Percentiles rank a stretch among this genome's conserved stretches.
phyloP scores from a whole-genome alignment of 2,329 filamentous ascomycete species.

The Fusarium solani-melongenae region DNA sequence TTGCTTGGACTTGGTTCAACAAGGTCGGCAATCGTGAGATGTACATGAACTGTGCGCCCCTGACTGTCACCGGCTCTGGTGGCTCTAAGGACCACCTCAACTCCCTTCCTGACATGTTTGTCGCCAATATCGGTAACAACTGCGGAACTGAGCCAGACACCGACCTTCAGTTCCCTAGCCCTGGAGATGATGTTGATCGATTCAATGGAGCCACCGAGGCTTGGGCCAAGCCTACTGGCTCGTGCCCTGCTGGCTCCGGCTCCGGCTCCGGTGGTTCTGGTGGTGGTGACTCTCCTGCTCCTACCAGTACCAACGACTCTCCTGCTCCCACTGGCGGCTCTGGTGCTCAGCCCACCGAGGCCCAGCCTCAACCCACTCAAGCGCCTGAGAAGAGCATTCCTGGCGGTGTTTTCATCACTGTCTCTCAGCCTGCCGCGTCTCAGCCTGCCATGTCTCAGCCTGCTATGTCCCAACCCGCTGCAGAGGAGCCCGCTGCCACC shows the following conservation, averaged over 20 bases:
- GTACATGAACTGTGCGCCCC: constrained; percentile 95
- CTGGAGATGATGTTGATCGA: constrained; percentile 66
- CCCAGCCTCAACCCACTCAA: constrained; percentile 3
- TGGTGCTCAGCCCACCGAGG: not conserved
- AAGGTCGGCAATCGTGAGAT: constrained; percentile 92
- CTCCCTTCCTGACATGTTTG: constrained; percentile 76
- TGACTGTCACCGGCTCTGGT: constrained; percentile 69
- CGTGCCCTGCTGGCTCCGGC: too few relatives aligned
- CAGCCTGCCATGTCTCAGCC: constrained; percentile 42
- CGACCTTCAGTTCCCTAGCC: constrained; percentile 71
- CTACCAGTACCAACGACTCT: not conserved
- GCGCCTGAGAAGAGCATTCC: constrained; percentile 30
- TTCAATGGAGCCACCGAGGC: constrained; percentile 55
- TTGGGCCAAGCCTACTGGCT: too few relatives aligned
- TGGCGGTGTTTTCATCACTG: constrained; percentile 57
- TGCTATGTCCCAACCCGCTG: constrained; percentile 41
- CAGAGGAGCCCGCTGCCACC: constrained; percentile 26
- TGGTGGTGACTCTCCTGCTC: constrained; percentile 47
- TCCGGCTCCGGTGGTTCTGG: too few relatives aligned
- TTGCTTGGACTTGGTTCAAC: constrained; percentile 98
- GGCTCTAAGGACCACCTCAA: constrained; percentile 65
- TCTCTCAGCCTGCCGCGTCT: constrained; percentile 30
- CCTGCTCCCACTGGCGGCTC: constrained; percentile 18
- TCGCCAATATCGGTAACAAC: constrained; percentile 68
- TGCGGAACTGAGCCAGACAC: constrained; percentile 63